Percentiles rank a stretch among this genome's conserved stretches.
Evolutionary conservation across 1,284 basidiomycete genomes (phyloP).

Genomic region (Heliocybe sulcata): DNA sequence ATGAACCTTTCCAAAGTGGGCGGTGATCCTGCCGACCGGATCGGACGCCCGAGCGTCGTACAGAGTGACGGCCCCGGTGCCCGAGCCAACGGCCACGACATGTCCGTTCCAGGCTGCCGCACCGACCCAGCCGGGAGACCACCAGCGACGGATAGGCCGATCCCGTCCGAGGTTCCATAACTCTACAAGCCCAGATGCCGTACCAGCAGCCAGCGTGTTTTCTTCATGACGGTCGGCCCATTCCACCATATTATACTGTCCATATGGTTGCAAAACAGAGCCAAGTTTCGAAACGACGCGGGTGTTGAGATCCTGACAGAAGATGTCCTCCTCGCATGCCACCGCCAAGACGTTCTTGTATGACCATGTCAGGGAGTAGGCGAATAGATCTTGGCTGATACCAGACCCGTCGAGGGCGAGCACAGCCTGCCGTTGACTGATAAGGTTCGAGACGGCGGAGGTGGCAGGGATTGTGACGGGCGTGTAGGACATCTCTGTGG

Average conservation of each 20-base stretch:
- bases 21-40: constrained; percentile 20
- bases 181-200: constrained; percentile 29
- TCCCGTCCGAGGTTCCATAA: constrained; percentile 31
- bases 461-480: constrained; percentile 24
- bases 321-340: constrained; percentile 37
- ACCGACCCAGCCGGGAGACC: constrained; percentile 21
- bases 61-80: constrained; percentile 29
- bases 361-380: constrained; percentile 41
- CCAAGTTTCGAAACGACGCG: constrained; percentile 36
- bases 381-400: constrained; percentile 35
- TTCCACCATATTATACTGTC: constrained; percentile 28
- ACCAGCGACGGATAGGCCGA: constrained; percentile 16
- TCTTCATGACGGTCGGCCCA: constrained; percentile 27
- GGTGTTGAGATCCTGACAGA: constrained; percentile 40
- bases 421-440: constrained; percentile 34
- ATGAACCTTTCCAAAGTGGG: constrained; percentile 33
- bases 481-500: constrained; percentile 29
- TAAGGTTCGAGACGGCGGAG: constrained; percentile 35
- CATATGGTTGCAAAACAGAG: constrained; percentile 20
- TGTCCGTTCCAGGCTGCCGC: constrained; percentile 34
- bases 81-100: constrained; percentile 32
- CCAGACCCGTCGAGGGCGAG: constrained; percentile 43
- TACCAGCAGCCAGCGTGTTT: constrained; percentile 29
- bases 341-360: constrained; percentile 36
- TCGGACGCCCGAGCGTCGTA: constrained; percentile 26